Base-by-base conservation (phyloP, 73 alveolate species). In the Paramecium caudatum region DNA sequence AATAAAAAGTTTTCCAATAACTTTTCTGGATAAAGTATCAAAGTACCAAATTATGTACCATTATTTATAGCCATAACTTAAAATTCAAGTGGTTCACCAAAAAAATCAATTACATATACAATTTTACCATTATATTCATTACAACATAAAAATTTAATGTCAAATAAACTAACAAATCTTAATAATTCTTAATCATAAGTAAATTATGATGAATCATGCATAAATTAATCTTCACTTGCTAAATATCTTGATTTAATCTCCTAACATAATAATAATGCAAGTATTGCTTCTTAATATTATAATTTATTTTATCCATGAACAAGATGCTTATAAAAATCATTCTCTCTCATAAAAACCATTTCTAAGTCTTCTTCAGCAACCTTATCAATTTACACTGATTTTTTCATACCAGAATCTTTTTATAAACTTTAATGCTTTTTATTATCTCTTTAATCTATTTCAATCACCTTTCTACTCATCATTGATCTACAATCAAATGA, bases 131-230 rank as follows among this genome's bases (percentile, higher is more conserved):
- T 45, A 9, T 8, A 21, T 74, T 74, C 88, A 74, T 74, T 74
- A 15, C 55, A 30, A 43, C 88, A 74, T 6, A 74, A 27, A n/a
- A 74, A 74, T 5, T 74, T 74, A 19, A 74, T 37, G 43, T 74
- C 88, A 10, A 74, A 4, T 43, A 12, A 21, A 74, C 55, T 68
- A 9, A 39, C 88, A 41, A 74, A 74, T 43, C 68, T 74, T 13
- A 74, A 13, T 0, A 74, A 21, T 74, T 74, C 88, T 41, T 74
- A 45, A 74, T 74, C 88, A 37, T 39, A 41, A 16, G 68, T 17
- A 19, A 6, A 41, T 74, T 33, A 74, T n/a, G 88, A 12, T 37
- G 88, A 74, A 74, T 74, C 88, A 74, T 74, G 62, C 39, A 74
- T 43, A 45, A 74, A 74, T 37, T 74, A 2, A 43, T 74, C 88